Percentiles rank a stretch among this genome's conserved stretches.
Conservation (phyloP, 345 rosid genomes). For the Gossypium longicalyx region DNA sequence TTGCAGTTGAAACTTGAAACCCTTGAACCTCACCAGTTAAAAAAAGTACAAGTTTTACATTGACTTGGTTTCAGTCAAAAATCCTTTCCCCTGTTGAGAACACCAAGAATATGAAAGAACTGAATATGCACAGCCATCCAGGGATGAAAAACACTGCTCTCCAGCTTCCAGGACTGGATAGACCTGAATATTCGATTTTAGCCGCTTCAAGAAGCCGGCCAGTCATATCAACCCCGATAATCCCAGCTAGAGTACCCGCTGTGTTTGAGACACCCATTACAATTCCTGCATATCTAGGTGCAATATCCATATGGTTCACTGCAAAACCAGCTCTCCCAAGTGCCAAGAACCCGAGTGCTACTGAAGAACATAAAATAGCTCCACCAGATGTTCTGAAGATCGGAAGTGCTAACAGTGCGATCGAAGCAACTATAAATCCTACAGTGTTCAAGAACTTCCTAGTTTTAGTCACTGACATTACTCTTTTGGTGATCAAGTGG, state of each 20-base stretch:
- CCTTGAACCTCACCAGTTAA: background rate
- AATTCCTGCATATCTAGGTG: constrained; percentile 91
- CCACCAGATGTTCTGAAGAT: constrained; percentile 67
- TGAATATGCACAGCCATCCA: constrained; percentile 73
- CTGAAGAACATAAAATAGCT: constrained; percentile 78
- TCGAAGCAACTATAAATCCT: constrained; percentile 77
- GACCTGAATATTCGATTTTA: constrained; percentile 60
- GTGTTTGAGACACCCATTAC: constrained; percentile 98
- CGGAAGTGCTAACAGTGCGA: constrained; percentile 78
- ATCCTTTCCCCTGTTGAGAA: constrained; percentile 92
- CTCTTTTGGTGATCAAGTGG: constrained; percentile 71
- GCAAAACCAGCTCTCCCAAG: constrained; percentile 98
- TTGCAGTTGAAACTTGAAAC: background rate
- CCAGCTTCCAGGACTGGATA: constrained; percentile 91
- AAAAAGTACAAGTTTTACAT: background rate
- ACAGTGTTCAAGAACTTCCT: constrained; percentile 73
- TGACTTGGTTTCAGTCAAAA: constrained; percentile 56
- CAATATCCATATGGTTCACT: constrained; percentile 97
- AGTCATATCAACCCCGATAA: constrained; percentile 81
- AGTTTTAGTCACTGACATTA: constrained; percentile 73
- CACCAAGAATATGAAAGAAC: constrained; percentile 64
- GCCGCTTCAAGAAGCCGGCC: constrained; percentile 88
- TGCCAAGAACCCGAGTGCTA: constrained; percentile 92
- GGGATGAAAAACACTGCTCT: constrained; percentile 78
- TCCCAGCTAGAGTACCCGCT: constrained; percentile 93